Evolutionary conservation across 2,329 filamentous ascomycete species (phyloP).

Genomic region (Xylariaceae sp.): DNA sequence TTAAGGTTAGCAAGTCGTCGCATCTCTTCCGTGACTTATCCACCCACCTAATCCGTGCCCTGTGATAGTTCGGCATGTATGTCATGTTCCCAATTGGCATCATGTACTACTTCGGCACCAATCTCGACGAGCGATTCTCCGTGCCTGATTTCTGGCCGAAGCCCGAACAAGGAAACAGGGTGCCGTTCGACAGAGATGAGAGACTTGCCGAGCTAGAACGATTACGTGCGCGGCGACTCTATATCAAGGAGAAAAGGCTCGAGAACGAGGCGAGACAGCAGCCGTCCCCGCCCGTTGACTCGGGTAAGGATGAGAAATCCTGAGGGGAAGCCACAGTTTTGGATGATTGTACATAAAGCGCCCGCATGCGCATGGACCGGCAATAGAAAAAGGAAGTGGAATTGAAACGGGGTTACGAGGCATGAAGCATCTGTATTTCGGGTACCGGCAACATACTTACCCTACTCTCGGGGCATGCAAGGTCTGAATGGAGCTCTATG

Average conservation of each 20-base stretch:
- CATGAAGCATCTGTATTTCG: background rate
- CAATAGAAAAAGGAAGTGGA: constrained; percentile 4
- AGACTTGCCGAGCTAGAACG: constrained; percentile 80
- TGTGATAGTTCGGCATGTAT: constrained; percentile 88
- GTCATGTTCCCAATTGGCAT: constrained; percentile 98
- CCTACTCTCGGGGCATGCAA: constrained; percentile 5
- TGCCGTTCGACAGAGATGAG: constrained; percentile 78
- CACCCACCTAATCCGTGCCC: constrained; percentile 3
- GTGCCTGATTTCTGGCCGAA: constrained; percentile 95
- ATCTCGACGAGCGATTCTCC: constrained; percentile 88
- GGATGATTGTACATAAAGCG: background rate
- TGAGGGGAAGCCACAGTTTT: constrained; percentile 18
- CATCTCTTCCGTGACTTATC: constrained; percentile 1
- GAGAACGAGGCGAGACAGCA: constrained; percentile 41
- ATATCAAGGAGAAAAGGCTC: constrained; percentile 72
- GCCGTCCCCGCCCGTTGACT: constrained; percentile 27
- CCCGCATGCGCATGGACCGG: constrained; percentile 5
- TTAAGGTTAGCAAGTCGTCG: constrained; percentile 67
- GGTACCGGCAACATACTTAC: background rate
- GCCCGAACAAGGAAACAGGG: constrained; percentile 72
- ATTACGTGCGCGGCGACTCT: constrained; percentile 65
- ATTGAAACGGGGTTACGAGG: background rate
- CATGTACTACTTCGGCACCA: constrained; percentile 99
- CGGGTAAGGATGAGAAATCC: constrained; percentile 14
- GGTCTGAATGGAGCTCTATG: constrained; percentile 1